Percentiles rank a stretch among this genome's conserved stretches.
Conservation (phyloP, 164 flowering plant genomes). For the Nymphaea thermarum region DNA sequence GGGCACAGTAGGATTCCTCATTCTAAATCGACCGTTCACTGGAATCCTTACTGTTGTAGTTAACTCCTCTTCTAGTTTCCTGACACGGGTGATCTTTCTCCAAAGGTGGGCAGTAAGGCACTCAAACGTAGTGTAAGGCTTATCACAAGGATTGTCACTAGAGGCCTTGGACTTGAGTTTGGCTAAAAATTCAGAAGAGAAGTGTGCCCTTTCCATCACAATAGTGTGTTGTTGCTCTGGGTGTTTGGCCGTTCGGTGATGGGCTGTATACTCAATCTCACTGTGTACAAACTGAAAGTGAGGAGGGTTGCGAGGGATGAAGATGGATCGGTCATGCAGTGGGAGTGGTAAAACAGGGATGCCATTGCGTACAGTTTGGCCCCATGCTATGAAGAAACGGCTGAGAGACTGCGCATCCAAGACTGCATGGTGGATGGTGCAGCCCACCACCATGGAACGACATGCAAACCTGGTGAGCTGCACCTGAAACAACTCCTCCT, state of each 20-base stretch:
- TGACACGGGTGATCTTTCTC: conserved; percentile 20
- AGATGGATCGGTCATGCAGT: conserved; percentile 15
- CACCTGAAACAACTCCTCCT: conserved; percentile 7
- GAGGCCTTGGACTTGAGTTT: conserved; percentile 16
- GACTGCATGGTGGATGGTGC: too few species aligned
- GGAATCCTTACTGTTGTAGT: too few species aligned
- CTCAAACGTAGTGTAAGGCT: conserved; percentile 20
- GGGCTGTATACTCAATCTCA: conserved; percentile 14
- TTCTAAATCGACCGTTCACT: conserved; percentile 17
- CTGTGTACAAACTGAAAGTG: conserved; percentile 11
- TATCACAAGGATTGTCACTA: not conserved
- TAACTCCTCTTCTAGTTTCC: conserved; percentile 7
- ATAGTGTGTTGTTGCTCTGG: not conserved
- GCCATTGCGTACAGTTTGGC: too few species aligned
- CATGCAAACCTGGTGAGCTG: conserved; percentile 18
- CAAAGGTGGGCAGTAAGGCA: conserved; percentile 24
- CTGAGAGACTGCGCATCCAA: too few species aligned
- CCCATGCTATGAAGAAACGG: too few species aligned
- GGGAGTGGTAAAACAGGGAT: conserved; percentile 2
- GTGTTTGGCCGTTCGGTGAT: not conserved
- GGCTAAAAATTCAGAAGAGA: conserved; percentile 9
- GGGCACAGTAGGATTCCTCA: conserved; percentile 14
- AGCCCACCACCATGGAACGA: too few species aligned
- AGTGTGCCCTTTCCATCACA: conserved; percentile 4
- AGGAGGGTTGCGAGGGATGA: conserved; percentile 20